Evolutionary conservation across 2,329 filamentous ascomycete genomes (phyloP), one percentile per base, ranked within the genome.

Genomic region (Colletotrichum spinosum): DNA sequence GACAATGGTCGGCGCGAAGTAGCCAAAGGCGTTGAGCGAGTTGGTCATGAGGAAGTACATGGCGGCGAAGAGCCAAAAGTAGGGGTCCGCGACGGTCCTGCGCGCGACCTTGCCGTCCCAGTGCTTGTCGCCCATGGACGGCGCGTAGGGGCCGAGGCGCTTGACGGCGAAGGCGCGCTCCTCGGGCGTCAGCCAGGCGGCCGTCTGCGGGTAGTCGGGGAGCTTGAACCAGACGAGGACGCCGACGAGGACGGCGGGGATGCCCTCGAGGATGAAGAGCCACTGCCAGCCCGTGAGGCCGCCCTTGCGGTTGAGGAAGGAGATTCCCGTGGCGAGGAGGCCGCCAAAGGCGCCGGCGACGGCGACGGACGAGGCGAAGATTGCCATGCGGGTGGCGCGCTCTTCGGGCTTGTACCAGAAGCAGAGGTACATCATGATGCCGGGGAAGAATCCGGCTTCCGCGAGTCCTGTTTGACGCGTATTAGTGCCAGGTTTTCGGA

Each of bases 321-420:
- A 80, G 51, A 86, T 85, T 2, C 78, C 84, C 1, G 73, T 78
- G 0, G 88, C 87, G 0, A 90, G 77, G 13, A 90, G 78, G 8
- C 87, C 87, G 55, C 86, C 86, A 72, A 90, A 89, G 1, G 87
- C 87, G 25, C 85, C 86, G 0, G 87, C 86, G 11, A 88, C 74
- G 8, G 84, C 83, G 2, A 85, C 84, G 17, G 84, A 85, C 45
- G 82, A 86, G 70, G 86, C 89, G 71, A 89, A 90, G 6, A 89
- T 77, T 4, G 86, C 84, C 46, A 89, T 83, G 4, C 87, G 79
- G 55, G 84, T 88, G 57, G 87, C 85, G 48, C 84, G 78, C 71
- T 90, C 87, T 52, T 85, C 81, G 11, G 84, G 78, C 63, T 85
- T 86, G 67, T 90, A 90, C 86, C 87, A 90, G 79, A 88, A 87